Percentiles rank a stretch among this genome's conserved stretches.
phyloP scores from a whole-genome alignment of 2,329 filamentous ascomycete genomes.

The Penicillium sp. region DNA sequence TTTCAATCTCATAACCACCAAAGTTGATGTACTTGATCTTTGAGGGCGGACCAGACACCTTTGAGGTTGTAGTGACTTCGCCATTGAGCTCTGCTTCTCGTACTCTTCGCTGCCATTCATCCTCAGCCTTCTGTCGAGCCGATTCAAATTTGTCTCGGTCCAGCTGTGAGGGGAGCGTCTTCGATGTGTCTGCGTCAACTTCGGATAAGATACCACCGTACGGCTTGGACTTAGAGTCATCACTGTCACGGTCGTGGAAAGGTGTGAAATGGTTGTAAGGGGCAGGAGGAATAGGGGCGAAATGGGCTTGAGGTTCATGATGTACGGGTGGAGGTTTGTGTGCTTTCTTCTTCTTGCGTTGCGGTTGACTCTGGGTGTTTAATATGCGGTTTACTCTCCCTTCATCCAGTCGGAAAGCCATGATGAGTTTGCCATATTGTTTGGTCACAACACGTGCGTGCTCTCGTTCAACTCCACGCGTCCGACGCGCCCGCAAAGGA shows the following conservation, averaged over 20 bases:
- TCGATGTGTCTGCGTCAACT: conserved; percentile 84
- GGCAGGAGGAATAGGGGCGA: conserved; percentile 59
- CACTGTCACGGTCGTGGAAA: conserved; percentile 83
- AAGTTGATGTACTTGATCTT: conserved; percentile 99
- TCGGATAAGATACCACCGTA: conserved; percentile 93
- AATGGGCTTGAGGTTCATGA: conserved; percentile 55
- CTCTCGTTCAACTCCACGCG: conserved; percentile 45
- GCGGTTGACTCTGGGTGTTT: conserved; percentile 59
- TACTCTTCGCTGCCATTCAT: conserved; percentile 77
- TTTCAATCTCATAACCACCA: conserved; percentile 96
- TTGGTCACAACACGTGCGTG: conserved; percentile 42
- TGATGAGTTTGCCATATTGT: conserved; percentile 51
- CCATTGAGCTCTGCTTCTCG: conserved; percentile 63
- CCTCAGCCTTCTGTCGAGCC: conserved; percentile 86
- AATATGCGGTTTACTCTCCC: conserved; percentile 63
- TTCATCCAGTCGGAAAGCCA: conserved; percentile 61
- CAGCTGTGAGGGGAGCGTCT: conserved; percentile 75
- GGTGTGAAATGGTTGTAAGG: conserved; percentile 82
- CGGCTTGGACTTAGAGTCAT: conserved; percentile 87
- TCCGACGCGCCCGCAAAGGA: conserved; percentile 62
- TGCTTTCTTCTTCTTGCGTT: conserved; percentile 51
- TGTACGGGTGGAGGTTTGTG: conserved; percentile 43
- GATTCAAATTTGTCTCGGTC: conserved; percentile 88
- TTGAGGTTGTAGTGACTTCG: conserved; percentile 65
- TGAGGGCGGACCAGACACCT: conserved; percentile 81